A percentile compares a stretch with the other conserved stretches of the same genome.
phyloP scores from a whole-genome alignment of 345 rosid species.

The Eucalyptus fibrosa region DNA sequence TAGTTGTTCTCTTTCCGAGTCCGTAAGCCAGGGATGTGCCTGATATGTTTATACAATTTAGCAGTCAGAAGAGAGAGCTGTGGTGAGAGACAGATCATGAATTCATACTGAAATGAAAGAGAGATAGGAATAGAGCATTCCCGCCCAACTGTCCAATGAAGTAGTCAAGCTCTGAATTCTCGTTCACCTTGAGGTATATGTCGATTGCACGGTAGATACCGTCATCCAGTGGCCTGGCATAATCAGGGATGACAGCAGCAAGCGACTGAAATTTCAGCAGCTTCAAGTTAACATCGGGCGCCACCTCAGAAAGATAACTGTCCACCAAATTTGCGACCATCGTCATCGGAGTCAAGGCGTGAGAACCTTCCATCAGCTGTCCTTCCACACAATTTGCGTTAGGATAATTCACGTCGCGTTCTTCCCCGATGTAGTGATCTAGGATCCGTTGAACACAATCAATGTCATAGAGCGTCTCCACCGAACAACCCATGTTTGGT shows the following conservation, averaged over 20 bases:
- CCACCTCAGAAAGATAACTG: conserved; percentile 85
- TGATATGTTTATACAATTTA: neutral
- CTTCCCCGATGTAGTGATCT: conserved; percentile 50
- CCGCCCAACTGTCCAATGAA: neutral
- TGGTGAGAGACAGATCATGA: neutral
- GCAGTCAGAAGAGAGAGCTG: neutral
- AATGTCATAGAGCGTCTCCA: conserved; percentile 67
- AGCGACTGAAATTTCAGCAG: conserved; percentile 54
- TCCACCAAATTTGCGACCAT: conserved; percentile 76
- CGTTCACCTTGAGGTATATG: conserved; percentile 67
- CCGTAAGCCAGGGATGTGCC: conserved; percentile 93
- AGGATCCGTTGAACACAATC: conserved; percentile 84
- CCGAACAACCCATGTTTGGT: conserved; percentile 64
- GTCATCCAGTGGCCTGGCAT: conserved; percentile 68
- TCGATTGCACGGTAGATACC: conserved; percentile 89
- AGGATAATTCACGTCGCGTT: conserved; percentile 11
- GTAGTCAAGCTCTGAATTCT: neutral
- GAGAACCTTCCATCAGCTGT: conserved; percentile 33
- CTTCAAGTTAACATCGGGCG: conserved; percentile 82
- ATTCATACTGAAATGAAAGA: neutral
- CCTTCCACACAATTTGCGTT: conserved; percentile 13
- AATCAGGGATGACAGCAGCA: conserved; percentile 58
- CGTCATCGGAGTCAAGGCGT: conserved; percentile 38
- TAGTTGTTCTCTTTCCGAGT: conserved; percentile 63
- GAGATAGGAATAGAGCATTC: neutral